Percentiles rank a stretch among this genome's conserved stretches.
phyloP scores from a whole-genome alignment of 1,139 yeast species.

The Pichia terricola region DNA sequence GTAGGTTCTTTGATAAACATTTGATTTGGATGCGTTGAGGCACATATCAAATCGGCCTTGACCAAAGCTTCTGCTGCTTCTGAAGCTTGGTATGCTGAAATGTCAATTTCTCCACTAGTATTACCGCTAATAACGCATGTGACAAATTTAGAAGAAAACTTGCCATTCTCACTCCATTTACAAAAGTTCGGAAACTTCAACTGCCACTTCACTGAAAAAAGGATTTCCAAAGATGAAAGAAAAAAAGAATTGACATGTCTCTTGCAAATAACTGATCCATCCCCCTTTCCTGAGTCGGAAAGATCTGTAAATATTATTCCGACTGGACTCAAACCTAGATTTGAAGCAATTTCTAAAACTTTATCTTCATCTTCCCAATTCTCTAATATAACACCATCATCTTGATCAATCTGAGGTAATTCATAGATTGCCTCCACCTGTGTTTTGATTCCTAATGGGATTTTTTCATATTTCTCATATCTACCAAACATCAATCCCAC shows the following conservation, averaged over 20 bases:
- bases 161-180: constrained; percentile 57
- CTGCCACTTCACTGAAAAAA: constrained; percentile 82
- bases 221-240: constrained; percentile 72
- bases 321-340: constrained; percentile 59
- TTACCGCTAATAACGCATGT: constrained; percentile 93
- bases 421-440: constrained; percentile 91
- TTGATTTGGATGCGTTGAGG: constrained; percentile 86
- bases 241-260: constrained; percentile 90
- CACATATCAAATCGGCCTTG: constrained; percentile 74
- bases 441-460: constrained; percentile 89
- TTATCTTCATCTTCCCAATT: constrained; percentile 49
- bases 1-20: constrained; percentile 71
- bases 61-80: constrained; percentile 81
- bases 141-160: constrained; percentile 79
- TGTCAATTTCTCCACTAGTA: constrained; percentile 76
- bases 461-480: constrained; percentile 67
- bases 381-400: constrained; percentile 70
- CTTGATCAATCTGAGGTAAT: constrained; percentile 80
- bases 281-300: constrained; percentile 75
- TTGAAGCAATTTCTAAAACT: constrained; percentile 46
- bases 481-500: constrained; percentile 78
- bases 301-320: constrained; percentile 89
- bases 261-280: constrained; percentile 85
- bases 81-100: constrained; percentile 84
- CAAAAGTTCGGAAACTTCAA: constrained; percentile 52